Conservation (phyloP, 306 rosid species). For the Castanospermum australe region DNA sequence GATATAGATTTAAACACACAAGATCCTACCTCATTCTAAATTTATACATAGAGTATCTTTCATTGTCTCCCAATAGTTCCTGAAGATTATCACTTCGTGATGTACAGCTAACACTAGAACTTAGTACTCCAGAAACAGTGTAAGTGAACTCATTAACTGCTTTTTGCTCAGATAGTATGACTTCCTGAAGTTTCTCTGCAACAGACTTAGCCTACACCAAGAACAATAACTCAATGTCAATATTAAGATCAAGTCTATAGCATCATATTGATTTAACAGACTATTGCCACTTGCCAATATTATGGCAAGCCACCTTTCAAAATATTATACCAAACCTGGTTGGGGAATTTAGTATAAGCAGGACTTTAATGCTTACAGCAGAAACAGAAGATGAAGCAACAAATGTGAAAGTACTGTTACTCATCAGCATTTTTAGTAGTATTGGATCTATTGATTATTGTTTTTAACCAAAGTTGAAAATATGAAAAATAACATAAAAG, state of each 20-base stretch:
- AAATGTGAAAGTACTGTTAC: not conserved
- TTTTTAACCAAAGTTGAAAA: not conserved
- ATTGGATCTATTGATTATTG: not conserved
- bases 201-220: conserved; percentile 59
- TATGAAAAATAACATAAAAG: not conserved
- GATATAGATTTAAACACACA: not conserved
- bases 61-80: conserved; percentile 54
- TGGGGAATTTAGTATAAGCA: not conserved
- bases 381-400: conserved; percentile 2
- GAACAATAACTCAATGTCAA: conserved; percentile 9
- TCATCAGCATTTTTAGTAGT: not conserved
- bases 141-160: conserved; percentile 53
- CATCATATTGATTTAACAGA: not conserved
- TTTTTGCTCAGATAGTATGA: conserved; percentile 57
- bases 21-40: conserved; percentile 67
- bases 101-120: conserved; percentile 52
- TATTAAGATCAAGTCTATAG: not conserved
- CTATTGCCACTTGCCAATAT: not conserved
- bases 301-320: not conserved
- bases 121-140: conserved; percentile 74
- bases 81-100: conserved; percentile 64
- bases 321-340: not conserved
- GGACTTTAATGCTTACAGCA: not conserved
- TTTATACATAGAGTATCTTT: conserved; percentile 48
- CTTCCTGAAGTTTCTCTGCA: conserved; percentile 57